phyloP scores from a whole-genome alignment of 2,329 filamentous ascomycete genomes.

The Claviceps spartinae region DNA sequence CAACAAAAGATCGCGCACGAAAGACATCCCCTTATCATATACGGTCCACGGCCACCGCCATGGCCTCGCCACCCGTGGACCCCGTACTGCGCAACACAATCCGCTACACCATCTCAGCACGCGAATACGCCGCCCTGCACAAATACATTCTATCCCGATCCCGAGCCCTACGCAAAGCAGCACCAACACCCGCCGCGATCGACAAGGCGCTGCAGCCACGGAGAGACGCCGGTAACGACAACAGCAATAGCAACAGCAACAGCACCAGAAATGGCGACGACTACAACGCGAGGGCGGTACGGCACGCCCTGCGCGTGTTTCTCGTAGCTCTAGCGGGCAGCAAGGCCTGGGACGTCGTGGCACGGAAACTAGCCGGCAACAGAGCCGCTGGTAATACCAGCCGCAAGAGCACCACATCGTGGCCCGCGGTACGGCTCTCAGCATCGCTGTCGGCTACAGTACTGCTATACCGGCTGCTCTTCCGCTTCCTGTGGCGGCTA shows the following conservation, averaged over 20 bases:
- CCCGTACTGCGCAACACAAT: constrained; percentile 74
- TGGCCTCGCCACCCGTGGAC: constrained; percentile 27
- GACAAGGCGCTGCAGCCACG: constrained; percentile 24
- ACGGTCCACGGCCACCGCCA: neutral
- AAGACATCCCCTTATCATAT: neutral
- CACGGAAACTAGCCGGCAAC: constrained; percentile 30
- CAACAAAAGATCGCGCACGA: too few relatives aligned
- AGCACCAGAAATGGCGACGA: constrained; percentile 35
- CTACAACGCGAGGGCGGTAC: constrained; percentile 56
- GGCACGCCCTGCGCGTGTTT: constrained; percentile 60
- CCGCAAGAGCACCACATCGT: constrained; percentile 16
- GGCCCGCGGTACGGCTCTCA: constrained; percentile 62
- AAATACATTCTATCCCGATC: constrained; percentile 69
- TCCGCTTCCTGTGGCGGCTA: constrained; percentile 75
- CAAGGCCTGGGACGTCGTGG: constrained; percentile 46
- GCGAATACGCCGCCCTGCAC: constrained; percentile 77
- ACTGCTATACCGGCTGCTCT: constrained; percentile 75
- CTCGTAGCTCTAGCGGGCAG: constrained; percentile 47
- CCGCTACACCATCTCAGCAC: constrained; percentile 71
- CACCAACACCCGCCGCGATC: constrained; percentile 42
- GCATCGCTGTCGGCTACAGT: constrained; percentile 75
- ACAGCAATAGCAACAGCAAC: constrained; percentile 6
- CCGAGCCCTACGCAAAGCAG: constrained; percentile 37
- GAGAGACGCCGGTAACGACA: constrained; percentile 6
- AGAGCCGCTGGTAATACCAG: constrained; percentile 17